Evolutionary conservation across 2,329 filamentous ascomycete species (phyloP).

Genomic region (Phyllosticta citribraziliensis): DNA sequence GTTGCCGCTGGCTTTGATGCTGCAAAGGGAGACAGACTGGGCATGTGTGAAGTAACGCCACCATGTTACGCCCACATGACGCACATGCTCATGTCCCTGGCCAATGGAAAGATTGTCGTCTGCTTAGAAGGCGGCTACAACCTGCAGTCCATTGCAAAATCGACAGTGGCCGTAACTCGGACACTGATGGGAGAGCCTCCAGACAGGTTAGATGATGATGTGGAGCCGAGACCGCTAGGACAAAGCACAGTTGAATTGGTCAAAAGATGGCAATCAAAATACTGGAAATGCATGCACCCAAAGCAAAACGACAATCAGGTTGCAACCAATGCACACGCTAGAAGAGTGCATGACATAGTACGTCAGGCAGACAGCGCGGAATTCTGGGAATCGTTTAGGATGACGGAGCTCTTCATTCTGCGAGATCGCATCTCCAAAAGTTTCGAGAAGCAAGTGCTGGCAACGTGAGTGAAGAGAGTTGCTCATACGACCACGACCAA

Average conservation of each 20-base stretch:
- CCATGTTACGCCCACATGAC: constrained; percentile 97
- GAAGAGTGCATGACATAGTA: constrained; percentile 69
- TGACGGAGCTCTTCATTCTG: constrained; percentile 74
- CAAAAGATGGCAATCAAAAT: constrained; percentile 50
- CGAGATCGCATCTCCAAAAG: constrained; percentile 61
- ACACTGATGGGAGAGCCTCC: constrained; percentile 96
- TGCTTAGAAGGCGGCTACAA: constrained; percentile 97
- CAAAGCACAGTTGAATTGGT: constrained; percentile 46
- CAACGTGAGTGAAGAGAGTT: constrained; percentile 57
- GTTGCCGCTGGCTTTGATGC: constrained; percentile 95
- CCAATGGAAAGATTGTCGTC: constrained; percentile 79
- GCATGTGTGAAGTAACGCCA: constrained; percentile 85
- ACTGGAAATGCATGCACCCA: constrained; percentile 83
- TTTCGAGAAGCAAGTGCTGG: constrained; percentile 78
- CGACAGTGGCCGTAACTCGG: constrained; percentile 79
- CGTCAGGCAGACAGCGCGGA: constrained; percentile 64
- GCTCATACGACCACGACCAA: constrained; percentile 11
- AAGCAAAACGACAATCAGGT: constrained; percentile 35
- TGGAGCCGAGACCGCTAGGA: constrained; percentile 30
- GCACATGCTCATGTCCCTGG: constrained; percentile 95
- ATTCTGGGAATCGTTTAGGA: constrained; percentile 61
- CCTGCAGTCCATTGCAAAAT: constrained; percentile 81
- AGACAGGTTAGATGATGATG: constrained; percentile 35
- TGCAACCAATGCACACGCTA: constrained; percentile 32
- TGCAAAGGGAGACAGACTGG: constrained; percentile 83